Evolutionary conservation across 805 yeast genomes (phyloP).

Genomic region (Nakazawaea peltata): DNA sequence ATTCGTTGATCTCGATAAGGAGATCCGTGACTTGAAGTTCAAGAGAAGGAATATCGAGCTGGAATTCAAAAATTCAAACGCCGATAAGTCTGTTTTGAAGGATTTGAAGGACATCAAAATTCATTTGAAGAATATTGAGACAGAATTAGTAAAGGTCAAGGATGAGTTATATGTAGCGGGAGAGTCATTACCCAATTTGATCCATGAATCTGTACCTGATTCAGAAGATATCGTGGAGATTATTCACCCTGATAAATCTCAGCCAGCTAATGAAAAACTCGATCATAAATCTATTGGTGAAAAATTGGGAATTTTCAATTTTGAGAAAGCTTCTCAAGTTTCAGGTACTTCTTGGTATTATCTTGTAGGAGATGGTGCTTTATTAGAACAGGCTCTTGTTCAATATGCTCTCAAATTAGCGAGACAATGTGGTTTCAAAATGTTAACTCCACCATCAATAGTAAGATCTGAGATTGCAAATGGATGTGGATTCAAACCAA

Average conservation of each 20-base stretch:
- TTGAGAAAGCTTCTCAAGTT: conserved; percentile 61
- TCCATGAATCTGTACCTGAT: conserved; percentile 38
- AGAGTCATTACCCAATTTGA: conserved; percentile 54
- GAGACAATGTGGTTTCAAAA: conserved; percentile 53
- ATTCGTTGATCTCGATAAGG: conserved; percentile 9
- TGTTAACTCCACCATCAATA: conserved; percentile 79
- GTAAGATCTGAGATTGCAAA: conserved; percentile 68
- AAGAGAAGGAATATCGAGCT: conserved; percentile 15
- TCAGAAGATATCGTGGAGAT: conserved; percentile 39
- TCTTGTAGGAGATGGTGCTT: conserved; percentile 75
- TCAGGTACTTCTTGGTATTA: conserved; percentile 90
- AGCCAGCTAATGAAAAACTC: conserved; percentile 16
- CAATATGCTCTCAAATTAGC: conserved; percentile 72
- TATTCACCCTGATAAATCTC: conserved; percentile 34
- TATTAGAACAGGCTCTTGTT: conserved; percentile 81
- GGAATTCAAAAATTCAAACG: conserved; percentile 13
- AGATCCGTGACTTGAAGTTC: conserved; percentile 15
- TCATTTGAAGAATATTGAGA: conserved; percentile 21
- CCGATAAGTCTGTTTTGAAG: conserved; percentile 11
- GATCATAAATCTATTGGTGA: conserved; percentile 74
- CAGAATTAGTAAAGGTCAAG: conserved; percentile 22
- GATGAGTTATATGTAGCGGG: conserved; percentile 29
- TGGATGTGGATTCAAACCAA: conserved; percentile 94
- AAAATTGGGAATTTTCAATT: conserved; percentile 58
- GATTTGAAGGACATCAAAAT: conserved; percentile 22